These are phyloP conservation scores for Backusella luteola DNA, from an alignment of 192 early-diverging fungal genomes.

Conservation along the genomic window DNA sequence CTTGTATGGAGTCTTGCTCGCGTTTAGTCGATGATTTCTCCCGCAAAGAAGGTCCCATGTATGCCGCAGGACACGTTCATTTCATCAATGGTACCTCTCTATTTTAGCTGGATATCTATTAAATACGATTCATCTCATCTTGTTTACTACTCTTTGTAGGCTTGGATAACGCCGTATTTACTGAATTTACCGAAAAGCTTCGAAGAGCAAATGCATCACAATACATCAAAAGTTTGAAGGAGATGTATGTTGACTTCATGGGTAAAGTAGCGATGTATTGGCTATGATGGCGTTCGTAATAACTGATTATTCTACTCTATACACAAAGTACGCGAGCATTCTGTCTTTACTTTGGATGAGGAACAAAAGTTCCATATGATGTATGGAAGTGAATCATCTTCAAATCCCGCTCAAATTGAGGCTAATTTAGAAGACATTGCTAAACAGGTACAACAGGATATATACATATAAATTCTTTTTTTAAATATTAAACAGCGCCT, in stretches of 20 bases:
- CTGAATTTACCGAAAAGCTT: constrained; percentile 45
- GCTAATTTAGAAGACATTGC: constrained; percentile 50
- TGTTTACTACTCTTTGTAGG: constrained; percentile 38
- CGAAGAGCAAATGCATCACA: constrained; percentile 51
- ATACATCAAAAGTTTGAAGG: constrained; percentile 66
- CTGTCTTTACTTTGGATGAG: constrained; percentile 33
- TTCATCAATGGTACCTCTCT: constrained; percentile 45
- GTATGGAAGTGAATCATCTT: constrained; percentile 17
- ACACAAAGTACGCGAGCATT: constrained; percentile 28
- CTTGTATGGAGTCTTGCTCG: constrained; percentile 55
- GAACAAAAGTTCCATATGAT: constrained; percentile 22
- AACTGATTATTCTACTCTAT: background rate
- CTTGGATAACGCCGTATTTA: constrained; percentile 60
- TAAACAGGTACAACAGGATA: constrained; percentile 45
- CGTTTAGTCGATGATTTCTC: constrained; percentile 61
- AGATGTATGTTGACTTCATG: constrained; percentile 82
- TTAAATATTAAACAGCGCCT: background rate
- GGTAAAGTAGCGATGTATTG: constrained; percentile 44
- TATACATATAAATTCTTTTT: background rate
- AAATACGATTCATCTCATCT: background rate
- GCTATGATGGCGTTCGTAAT: background rate
- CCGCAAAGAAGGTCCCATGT: constrained; percentile 47
- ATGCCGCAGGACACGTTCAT: constrained; percentile 60
- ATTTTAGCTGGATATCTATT: background rate
- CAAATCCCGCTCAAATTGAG: constrained; percentile 31